Conservation (phyloP, 2,329 filamentous ascomycete species). For the Phaeophleospora eucalypticola region DNA sequence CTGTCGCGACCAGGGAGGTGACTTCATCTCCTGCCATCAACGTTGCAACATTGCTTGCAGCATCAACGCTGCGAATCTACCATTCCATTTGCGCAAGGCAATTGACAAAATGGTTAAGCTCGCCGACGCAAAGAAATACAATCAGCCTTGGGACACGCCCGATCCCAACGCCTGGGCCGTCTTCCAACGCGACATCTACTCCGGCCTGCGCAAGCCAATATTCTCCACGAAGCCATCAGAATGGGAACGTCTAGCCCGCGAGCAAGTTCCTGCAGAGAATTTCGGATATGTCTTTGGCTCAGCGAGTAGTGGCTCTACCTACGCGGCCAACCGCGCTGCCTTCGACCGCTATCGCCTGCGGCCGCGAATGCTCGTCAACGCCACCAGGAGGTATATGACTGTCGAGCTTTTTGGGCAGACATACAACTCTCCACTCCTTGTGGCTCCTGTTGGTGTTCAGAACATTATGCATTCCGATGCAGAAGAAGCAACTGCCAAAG, state of each 20-base stretch:
- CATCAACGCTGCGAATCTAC: too few species aligned
- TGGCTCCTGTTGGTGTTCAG: constrained; percentile 68
- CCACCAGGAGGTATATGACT: constrained; percentile 30
- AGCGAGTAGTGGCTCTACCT: constrained; percentile 36
- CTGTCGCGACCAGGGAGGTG: too few species aligned
- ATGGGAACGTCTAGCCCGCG: constrained; percentile 37
- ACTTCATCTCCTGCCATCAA: too few species aligned
- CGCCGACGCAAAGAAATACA: constrained; percentile 17
- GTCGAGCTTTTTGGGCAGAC: constrained; percentile 37
- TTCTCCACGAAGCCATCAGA: constrained; percentile 39
- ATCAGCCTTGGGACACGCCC: constrained; percentile 29
- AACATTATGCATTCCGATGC: constrained; percentile 62
- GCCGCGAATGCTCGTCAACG: constrained; percentile 40
- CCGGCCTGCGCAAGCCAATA: constrained; percentile 33
- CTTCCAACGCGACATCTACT: constrained; percentile 36
- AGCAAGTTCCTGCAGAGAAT: constrained; percentile 34
- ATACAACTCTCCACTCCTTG: constrained; percentile 52
- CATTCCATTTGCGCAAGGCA: too few species aligned
- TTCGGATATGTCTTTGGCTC: constrained; percentile 39
- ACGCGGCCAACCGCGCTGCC: constrained; percentile 35
- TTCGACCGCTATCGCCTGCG: constrained; percentile 39
- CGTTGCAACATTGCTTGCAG: too few species aligned
- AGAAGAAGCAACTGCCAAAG: constrained; percentile 61
- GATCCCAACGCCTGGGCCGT: constrained; percentile 33
- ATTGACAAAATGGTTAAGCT: constrained; percentile 18